A percentile compares a stretch with the other conserved stretches of the same genome.
Conservation (phyloP, 169 alveolate species). For the Cardiosporidium cionae region DNA sequence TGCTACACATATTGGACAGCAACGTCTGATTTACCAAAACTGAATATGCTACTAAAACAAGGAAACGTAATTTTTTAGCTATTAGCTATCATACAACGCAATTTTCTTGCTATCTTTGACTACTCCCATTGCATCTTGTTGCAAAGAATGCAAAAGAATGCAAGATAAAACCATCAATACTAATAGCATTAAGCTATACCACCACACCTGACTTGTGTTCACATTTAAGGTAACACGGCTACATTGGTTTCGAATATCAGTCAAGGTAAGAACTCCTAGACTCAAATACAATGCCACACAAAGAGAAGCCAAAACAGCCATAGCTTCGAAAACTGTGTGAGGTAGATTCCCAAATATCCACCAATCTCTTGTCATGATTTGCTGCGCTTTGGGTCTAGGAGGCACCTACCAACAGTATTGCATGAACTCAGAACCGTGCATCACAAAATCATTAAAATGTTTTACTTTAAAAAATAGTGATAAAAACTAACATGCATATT, state of each 20-base stretch:
- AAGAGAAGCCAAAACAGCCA: conserved; percentile 62
- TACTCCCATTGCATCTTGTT: conserved; percentile 22
- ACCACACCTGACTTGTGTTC: not conserved
- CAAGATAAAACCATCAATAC: conserved; percentile 11
- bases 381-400: conserved; percentile 74
- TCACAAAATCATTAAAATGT: not conserved
- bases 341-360: conserved; percentile 80
- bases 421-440: not conserved
- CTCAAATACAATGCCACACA: conserved; percentile 68
- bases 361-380: conserved; percentile 81
- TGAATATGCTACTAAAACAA: too few relatives aligned
- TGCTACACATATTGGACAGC: too few relatives aligned
- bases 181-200: conserved; percentile 15
- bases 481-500: conserved; percentile 56
- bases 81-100: too few relatives aligned
- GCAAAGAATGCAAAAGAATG: not conserved
- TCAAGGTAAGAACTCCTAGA: conserved; percentile 61
- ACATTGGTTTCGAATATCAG: conserved; percentile 55
- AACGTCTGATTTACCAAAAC: too few relatives aligned
- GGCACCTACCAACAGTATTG: conserved; percentile 33
- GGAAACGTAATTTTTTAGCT: too few relatives aligned
- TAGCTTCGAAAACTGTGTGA: conserved; percentile 78
- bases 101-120: too few relatives aligned
- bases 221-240: conserved; percentile 32
- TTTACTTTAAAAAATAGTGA: not conserved